Conservation (phyloP, 2,329 filamentous ascomycete species). For the Davidsoniella virescens region DNA sequence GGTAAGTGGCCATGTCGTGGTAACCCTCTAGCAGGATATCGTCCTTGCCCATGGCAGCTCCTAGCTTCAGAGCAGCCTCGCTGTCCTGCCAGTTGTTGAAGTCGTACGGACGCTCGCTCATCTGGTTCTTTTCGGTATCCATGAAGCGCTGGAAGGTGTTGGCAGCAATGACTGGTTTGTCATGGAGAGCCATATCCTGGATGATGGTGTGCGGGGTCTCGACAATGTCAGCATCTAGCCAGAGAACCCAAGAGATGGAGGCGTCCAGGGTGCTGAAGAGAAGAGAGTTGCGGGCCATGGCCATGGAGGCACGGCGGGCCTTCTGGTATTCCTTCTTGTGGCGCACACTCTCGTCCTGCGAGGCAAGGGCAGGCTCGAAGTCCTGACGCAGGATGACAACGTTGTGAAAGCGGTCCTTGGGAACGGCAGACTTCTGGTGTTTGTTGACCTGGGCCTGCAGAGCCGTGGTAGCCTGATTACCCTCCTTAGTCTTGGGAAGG, state of each 20-base stretch:
- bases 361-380: constrained; percentile 64
- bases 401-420: constrained; percentile 73
- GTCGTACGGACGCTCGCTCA: constrained; percentile 74
- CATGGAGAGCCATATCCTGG: constrained; percentile 73
- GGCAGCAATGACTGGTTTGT: constrained; percentile 82
- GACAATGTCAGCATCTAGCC: constrained; percentile 84
- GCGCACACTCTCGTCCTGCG: constrained; percentile 73
- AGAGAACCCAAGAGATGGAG: constrained; percentile 86
- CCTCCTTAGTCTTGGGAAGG: constrained; percentile 81
- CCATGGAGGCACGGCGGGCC: constrained; percentile 72
- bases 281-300: constrained; percentile 80
- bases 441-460: constrained; percentile 73
- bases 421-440: constrained; percentile 61
- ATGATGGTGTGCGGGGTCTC: constrained; percentile 76
- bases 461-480: constrained; percentile 67
- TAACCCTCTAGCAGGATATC: constrained; percentile 93
- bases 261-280: constrained; percentile 91
- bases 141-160: constrained; percentile 88
- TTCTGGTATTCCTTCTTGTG: constrained; percentile 91
- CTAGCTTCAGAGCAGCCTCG: constrained; percentile 58
- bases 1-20: constrained; percentile 79
- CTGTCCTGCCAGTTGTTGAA: constrained; percentile 98
- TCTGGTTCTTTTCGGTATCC: constrained; percentile 50
- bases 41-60: constrained; percentile 66
- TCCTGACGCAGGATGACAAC: constrained; percentile 93